Evolutionary conservation across 805 yeast species (phyloP).

Genomic region (Saccharomycopsis sp.): DNA sequence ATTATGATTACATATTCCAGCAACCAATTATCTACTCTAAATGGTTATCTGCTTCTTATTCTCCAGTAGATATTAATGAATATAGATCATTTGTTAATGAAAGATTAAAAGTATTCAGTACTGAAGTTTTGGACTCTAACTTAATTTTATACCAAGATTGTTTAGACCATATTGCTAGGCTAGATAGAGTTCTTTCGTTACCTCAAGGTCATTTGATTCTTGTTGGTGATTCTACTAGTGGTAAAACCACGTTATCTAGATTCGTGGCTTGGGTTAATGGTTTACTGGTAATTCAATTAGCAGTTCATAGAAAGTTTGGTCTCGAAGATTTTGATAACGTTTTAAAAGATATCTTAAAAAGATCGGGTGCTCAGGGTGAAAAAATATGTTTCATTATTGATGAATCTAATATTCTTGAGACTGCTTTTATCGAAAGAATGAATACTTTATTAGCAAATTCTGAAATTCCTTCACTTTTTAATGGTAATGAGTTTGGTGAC

Average conservation of each 20-base stretch:
- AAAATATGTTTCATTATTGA: constrained; percentile 65
- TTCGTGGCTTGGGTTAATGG: constrained; percentile 95
- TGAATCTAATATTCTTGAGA: constrained; percentile 65
- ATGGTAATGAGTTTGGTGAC: constrained; percentile 51
- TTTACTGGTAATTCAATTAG: constrained; percentile 45
- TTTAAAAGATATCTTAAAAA: constrained; percentile 41
- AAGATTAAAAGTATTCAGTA: constrained; percentile 60
- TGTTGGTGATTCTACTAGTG: constrained; percentile 75
- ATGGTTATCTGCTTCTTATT: constrained; percentile 63
- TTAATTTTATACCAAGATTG: constrained; percentile 59
- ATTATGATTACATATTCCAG: constrained; percentile 26
- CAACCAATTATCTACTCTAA: constrained; percentile 58
- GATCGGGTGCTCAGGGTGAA: constrained; percentile 46
- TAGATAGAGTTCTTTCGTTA: constrained; percentile 74
- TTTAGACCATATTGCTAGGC: constrained; percentile 62
- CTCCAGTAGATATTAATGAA: constrained; percentile 38
- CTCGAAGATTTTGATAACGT: constrained; percentile 58
- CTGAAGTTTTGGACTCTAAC: constrained; percentile 58
- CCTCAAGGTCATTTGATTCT: constrained; percentile 85
- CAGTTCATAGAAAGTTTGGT: constrained; percentile 42
- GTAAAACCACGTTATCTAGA: constrained; percentile 62
- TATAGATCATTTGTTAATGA: constrained; percentile 48
- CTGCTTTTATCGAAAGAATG: constrained; percentile 83
- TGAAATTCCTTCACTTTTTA: constrained; percentile 83
- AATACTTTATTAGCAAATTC: constrained; percentile 89